Percentiles rank a stretch among this genome's conserved stretches.
phyloP scores from a whole-genome alignment of 495 filamentous ascomycete species.

The Penicillium waksmanii region DNA sequence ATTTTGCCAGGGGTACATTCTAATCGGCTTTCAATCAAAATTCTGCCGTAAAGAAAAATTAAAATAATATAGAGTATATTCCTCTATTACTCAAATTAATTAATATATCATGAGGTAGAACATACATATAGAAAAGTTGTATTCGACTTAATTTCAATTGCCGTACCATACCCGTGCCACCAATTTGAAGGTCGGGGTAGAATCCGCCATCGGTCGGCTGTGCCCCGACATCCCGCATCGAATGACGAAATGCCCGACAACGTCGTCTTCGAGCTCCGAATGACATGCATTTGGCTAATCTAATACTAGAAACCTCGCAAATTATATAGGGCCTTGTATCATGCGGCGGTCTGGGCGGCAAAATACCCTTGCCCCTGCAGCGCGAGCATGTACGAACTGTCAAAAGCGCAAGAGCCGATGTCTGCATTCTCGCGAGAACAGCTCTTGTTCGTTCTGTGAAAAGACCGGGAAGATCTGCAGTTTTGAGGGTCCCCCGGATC shows the following conservation, averaged over 20 bases:
- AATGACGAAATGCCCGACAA: constrained; percentile 8
- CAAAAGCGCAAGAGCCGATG: constrained; percentile 16
- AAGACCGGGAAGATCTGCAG: constrained; percentile 23
- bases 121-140: too few relatives aligned
- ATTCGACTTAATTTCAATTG: too few relatives aligned
- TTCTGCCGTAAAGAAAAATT: too few relatives aligned
- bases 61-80: too few relatives aligned
- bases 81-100: too few relatives aligned
- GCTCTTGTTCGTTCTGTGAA: constrained; percentile 27
- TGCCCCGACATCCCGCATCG: constrained; percentile 11
- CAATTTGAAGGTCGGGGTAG: neutral
- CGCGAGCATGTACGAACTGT: constrained; percentile 9
- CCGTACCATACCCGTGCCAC: too few relatives aligned
- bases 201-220: constrained; percentile 9
- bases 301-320: too few relatives aligned
- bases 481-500: constrained; percentile 21
- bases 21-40: too few relatives aligned
- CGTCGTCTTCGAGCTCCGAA: neutral
- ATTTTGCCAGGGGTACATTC: too few relatives aligned
- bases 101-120: too few relatives aligned
- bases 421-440: constrained; percentile 14
- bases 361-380: neutral
- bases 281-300: too few relatives aligned
- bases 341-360: constrained; percentile 7
- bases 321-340: too few relatives aligned